Conservation (phyloP, 768 basidiomycete genomes). For the Leccinum broughii region DNA sequence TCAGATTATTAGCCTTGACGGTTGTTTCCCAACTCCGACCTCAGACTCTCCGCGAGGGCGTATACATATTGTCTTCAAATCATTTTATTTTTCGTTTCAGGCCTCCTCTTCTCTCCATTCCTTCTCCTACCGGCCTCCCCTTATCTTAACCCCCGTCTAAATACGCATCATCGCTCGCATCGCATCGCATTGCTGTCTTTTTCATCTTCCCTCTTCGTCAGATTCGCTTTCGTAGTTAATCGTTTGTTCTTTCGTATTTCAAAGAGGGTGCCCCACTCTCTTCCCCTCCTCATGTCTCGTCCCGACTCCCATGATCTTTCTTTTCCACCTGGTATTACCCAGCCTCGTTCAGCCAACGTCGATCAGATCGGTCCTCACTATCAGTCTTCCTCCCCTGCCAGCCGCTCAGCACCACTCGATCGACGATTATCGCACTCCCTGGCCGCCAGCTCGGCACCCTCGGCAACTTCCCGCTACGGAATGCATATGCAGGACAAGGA, state of each 20-base stretch:
- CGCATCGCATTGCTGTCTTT: conserved; percentile 38
- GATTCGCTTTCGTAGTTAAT: conserved; percentile 33
- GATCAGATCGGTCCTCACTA: conserved; percentile 25
- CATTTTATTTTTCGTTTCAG: conserved; percentile 31
- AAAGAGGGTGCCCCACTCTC: conserved; percentile 15
- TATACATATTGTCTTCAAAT: conserved; percentile 23
- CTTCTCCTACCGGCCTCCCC: conserved; percentile 13
- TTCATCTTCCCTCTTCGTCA: conserved; percentile 16
- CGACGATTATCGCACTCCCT: conserved; percentile 20
- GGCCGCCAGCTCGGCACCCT: conserved; percentile 19
- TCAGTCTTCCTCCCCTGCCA: conserved; percentile 14
- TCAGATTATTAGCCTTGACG: conserved; percentile 23
- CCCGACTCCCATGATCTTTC: conserved; percentile 44
- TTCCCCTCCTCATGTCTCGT: conserved; percentile 41
- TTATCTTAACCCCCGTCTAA: conserved; percentile 36
- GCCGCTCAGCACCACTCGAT: conserved; percentile 20
- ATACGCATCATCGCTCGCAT: conserved; percentile 27
- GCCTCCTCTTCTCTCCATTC: conserved; percentile 16
- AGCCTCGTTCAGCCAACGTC: conserved; percentile 29
- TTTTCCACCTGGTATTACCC: conserved; percentile 32
- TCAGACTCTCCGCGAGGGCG: conserved; percentile 32
- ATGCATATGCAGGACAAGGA: conserved; percentile 39
- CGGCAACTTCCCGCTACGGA: conserved; percentile 38
- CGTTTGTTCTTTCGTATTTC: conserved; percentile 29
- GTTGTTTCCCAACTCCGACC: conserved; percentile 34